phyloP scores from a whole-genome alignment of 2,329 filamentous ascomycete genomes.

The Trichoderma semiorbis region DNA sequence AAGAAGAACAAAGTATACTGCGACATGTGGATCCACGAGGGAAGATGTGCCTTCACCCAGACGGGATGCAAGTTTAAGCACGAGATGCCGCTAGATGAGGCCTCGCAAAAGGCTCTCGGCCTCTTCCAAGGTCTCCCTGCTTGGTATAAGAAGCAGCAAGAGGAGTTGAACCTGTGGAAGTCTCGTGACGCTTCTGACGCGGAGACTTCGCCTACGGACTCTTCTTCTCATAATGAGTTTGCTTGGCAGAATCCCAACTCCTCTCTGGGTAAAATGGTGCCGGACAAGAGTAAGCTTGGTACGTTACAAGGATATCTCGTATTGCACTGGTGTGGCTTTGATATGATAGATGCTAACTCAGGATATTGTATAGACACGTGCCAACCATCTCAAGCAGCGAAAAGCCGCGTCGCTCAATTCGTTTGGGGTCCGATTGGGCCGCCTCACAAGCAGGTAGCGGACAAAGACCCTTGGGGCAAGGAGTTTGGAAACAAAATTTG shows the following conservation, averaged over 20 bases:
- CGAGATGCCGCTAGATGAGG: constrained; percentile 73
- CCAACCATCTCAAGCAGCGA: background rate
- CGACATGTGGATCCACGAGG: constrained; percentile 85
- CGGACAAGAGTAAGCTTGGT: background rate
- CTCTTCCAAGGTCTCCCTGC: constrained; percentile 61
- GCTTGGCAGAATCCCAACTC: background rate
- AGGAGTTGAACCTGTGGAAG: constrained; percentile 36
- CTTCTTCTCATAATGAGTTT: background rate
- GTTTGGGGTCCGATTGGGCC: constrained; percentile 31
- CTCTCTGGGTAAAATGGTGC: background rate
- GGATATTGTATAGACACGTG: background rate
- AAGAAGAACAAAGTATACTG: constrained; percentile 69
- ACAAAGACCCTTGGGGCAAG: background rate
- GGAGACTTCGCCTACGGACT: background rate
- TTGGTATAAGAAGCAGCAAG: constrained; percentile 57
- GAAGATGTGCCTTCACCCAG: constrained; percentile 79
- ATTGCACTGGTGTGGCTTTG: background rate
- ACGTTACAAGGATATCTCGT: background rate
- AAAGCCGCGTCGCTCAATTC: constrained; percentile 20
- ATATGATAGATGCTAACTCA: background rate
- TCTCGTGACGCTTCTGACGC: background rate
- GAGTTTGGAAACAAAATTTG: background rate
- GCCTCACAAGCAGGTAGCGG: constrained; percentile 31
- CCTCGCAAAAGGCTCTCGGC: constrained; percentile 66
- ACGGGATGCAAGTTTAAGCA: constrained; percentile 88